Base-by-base conservation (phyloP, 176 grass and related monocot genomes). In the Bonia amplexicaulis region DNA sequence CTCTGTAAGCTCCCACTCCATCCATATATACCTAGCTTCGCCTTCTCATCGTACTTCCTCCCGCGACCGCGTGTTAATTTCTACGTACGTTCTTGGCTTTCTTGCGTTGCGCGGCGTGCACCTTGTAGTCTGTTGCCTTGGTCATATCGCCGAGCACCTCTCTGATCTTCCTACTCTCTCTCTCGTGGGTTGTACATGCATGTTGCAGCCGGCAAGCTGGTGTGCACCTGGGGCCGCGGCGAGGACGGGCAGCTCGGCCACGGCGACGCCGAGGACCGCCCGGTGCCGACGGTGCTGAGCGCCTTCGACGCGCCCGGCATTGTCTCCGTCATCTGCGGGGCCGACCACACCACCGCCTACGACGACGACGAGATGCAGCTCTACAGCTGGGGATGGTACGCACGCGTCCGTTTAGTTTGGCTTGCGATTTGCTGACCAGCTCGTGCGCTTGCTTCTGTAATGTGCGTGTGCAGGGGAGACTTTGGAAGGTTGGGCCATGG, bases 161-260 rank as follows among this genome's bases (percentile, higher is more conserved):
- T 44, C 42, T 37, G 4, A 37, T 37, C 35, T 37, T 37, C 35
- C 35, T 37, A 37, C 35, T 25, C 57, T 60, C 46, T 62, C 60
- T 14, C 9, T 57, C 51, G 52, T 45, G 44, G 44, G 10, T 45
- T 45, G 44, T 45, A 45, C 44, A 54, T 55, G 33, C 64, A 22
- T 89, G 25, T 78, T 79, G 59, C 69, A 92, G 93, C 88, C 26
- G 70, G 79, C 39, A 79, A 86, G 49, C 57, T 84, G 26, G 71
- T 92, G 66, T 92, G 93, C 79, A 92, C 93, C 9, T 95, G 93
- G 93, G 93, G 93, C 39, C 89, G 93, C 12, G 93, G 93, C 22
- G 93, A 95, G 75, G 93, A 95, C 48, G 93, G 93, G 74, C 93
- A 92, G 85, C 74, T 95, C 9, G 93, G 93, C 6, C 93, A 95